phyloP scores from a whole-genome alignment of 2,329 filamentous ascomycete species.

The Talaromyces marneffei region DNA sequence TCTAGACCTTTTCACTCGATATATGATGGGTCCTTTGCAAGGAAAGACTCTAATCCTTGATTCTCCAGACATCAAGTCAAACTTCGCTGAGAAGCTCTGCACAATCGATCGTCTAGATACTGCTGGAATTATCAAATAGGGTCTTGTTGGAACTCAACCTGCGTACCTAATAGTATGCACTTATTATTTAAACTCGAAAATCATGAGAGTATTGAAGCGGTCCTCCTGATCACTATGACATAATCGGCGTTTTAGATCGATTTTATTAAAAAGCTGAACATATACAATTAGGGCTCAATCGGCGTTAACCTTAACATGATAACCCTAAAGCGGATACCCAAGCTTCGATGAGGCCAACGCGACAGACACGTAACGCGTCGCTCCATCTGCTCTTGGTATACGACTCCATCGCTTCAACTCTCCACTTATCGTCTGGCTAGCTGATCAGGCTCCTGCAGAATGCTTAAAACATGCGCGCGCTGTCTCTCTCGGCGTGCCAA shows the following conservation, averaged over 20 bases:
- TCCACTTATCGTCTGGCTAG: too few relatives aligned
- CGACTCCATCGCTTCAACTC: not conserved
- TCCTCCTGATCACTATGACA: not conserved
- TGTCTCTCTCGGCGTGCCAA: slow-evolving; percentile 4
- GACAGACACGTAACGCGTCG: not conserved
- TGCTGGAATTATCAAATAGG: not conserved
- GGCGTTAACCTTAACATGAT: not conserved
- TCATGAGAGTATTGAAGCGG: not conserved
- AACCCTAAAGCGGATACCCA: not conserved
- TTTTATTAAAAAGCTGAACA: not conserved
- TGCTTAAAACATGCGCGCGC: slow-evolving; percentile 2
- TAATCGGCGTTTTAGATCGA: not conserved
- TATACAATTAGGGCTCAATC: not conserved
- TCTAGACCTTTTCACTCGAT: not conserved
- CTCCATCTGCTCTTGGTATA: not conserved
- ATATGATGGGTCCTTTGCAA: not conserved
- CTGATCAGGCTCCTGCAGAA: not conserved
- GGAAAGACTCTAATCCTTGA: not conserved
- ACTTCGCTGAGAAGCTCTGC: not conserved
- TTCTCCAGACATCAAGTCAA: not conserved
- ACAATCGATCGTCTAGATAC: not conserved
- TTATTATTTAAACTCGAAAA: not conserved
- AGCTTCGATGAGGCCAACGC: not conserved
- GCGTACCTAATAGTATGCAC: not conserved
- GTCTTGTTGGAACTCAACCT: not conserved